phyloP scores from a whole-genome alignment of 116 monocot genomes.

The Phalaenopsis hybrid region DNA sequence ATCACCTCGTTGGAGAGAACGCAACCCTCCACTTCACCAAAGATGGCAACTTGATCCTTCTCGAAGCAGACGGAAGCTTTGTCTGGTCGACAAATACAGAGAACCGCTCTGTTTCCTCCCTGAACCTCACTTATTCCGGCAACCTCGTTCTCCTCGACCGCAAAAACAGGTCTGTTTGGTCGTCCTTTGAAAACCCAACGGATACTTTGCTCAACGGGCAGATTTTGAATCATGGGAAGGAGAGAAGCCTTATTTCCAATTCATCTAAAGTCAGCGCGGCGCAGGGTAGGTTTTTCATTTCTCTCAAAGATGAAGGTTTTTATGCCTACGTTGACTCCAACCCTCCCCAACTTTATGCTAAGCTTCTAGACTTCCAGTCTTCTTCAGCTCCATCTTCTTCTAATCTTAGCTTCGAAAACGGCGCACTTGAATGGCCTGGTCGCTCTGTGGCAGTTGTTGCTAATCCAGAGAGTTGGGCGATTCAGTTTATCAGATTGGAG shows the following conservation, averaged over 20 bases:
- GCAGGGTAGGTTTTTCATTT: conserved; percentile 17
- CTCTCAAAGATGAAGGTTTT: conserved; percentile 10
- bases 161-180: conserved; percentile 15
- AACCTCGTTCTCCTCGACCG: conserved; percentile 32
- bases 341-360: conserved; percentile 27
- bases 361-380: neutral
- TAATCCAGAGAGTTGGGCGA: neutral
- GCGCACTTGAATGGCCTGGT: conserved; percentile 3
- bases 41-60: conserved; percentile 21
- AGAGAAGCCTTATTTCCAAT: conserved; percentile 23
- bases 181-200: conserved; percentile 44
- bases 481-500: conserved; percentile 40
- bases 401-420: conserved; percentile 16
- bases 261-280: neutral
- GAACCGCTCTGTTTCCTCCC: conserved; percentile 5
- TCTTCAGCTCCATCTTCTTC: conserved; percentile 1
- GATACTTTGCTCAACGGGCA: conserved; percentile 30
- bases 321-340: conserved; percentile 16
- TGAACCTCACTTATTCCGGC: conserved; percentile 13
- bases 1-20: conserved; percentile 15
- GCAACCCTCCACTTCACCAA: conserved; percentile 21
- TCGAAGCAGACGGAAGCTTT: conserved; percentile 14
- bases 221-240: conserved; percentile 18
- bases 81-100: conserved; percentile 31
- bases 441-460: neutral